Conservation (phyloP, 108 stramenopile species). For the Fragilariopsis cylindrus region DNA sequence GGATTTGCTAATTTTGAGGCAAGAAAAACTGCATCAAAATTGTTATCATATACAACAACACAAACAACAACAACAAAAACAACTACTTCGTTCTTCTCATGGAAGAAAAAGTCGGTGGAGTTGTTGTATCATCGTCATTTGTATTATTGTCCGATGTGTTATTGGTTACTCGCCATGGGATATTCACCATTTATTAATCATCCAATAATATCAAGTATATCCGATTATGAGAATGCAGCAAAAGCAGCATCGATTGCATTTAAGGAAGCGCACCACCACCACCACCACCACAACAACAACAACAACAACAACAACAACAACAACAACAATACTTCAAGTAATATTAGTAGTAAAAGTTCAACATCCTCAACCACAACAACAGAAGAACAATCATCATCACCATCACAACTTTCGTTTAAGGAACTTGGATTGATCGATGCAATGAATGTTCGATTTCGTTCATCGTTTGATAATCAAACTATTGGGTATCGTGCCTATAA, state of each 20-base stretch:
- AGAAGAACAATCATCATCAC: too few relatives aligned
- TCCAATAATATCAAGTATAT: neutral
- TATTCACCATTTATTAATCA: conserved; percentile 13
- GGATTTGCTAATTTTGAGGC: conserved; percentile 12
- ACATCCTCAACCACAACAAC: too few relatives aligned
- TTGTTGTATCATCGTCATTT: too few relatives aligned
- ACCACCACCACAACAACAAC: too few relatives aligned
- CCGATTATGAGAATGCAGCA: neutral
- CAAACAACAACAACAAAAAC: too few relatives aligned
- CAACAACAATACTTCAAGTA: too few relatives aligned
- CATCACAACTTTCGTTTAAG: neutral
- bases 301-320: too few relatives aligned
- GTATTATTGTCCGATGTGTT: conserved; percentile 4
- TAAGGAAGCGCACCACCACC: neutral
- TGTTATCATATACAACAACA: neutral
- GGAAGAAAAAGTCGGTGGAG: too few relatives aligned
- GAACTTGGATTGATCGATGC: conserved; percentile 17
- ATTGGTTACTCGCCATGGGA: conserved; percentile 11
- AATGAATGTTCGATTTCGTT: conserved; percentile 5
- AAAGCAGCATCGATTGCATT: neutral
- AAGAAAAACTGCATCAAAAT: neutral
- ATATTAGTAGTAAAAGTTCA: neutral
- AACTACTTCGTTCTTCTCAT: too few relatives aligned
- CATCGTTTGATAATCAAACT: conserved; percentile 2
- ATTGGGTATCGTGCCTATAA: conserved; percentile 1